Base-by-base conservation (phyloP, 139 green algal genomes). In the Chlorella ohadii region DNA sequence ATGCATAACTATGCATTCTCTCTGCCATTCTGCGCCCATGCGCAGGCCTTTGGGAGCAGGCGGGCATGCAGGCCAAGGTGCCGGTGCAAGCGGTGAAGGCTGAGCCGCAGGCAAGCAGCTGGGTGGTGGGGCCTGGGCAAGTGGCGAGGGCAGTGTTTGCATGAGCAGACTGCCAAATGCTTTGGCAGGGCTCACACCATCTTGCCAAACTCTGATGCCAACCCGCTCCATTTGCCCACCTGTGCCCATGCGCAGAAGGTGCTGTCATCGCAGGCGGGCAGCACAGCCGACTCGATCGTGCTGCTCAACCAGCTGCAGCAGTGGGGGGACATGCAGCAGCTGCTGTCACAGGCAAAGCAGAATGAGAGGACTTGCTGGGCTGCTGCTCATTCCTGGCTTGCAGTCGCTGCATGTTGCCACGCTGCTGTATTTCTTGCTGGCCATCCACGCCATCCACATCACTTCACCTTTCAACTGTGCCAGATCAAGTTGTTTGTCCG, bases 11-110 rank as follows among this genome's bases (percentile, higher is more conserved):
- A n/a, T n/a, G n/a, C n/a, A n/a, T n/a, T n/a, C n/a, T n/a, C n/a
- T n/a, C n/a, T n/a, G n/a, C n/a, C n/a, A n/a, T n/a, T n/a, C n/a
- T 16, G 1, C 2, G 31, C 22, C 59, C 59, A 20, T 68, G 63
- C 28, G 59, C 87, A 87, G 72, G 76, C 4, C 38, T 94, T 47
- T 85, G 90, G 82, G 91, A 95, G 86, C 91, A 95, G 81, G 92
- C 91, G 20, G 92, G 91, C 36, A 72, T 95, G 47, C 87, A 92
- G 79, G 91, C 89, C 38, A 59, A 81, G 61, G 78, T 93, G 65
- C 87, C 87, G 7, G 91, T 92, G 34, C 31, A 83, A 31, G 85
- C 82, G 9, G 67, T 70, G 51, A 72, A 68, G 76, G 34, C 65
- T 6, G 76, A 82, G 15, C 34, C 25, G 59, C 76, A 82, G 76